Percentiles rank a stretch among this genome's conserved stretches.
Conservation (phyloP, 148 eudicot genomes). For the Vaccinium myrtillus region DNA sequence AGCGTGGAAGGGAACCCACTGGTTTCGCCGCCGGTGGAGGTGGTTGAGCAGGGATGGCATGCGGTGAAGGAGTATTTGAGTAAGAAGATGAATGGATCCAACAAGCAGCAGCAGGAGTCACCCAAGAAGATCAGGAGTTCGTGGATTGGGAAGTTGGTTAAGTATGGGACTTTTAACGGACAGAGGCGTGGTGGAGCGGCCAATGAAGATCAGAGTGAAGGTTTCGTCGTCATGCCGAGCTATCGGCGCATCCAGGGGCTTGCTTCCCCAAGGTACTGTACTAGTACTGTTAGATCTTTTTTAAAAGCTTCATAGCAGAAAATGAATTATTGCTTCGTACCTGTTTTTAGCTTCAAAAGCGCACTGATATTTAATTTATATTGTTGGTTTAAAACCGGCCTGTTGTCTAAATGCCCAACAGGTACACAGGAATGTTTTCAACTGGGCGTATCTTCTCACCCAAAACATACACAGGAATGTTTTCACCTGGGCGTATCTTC, state of each 20-base stretch:
- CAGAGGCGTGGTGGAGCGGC: background rate
- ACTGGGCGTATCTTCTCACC: conserved; percentile 58
- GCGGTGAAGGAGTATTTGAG: conserved; percentile 55
- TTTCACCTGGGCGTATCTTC: conserved; percentile 62
- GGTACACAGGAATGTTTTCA: conserved; percentile 47
- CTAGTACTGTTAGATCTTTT: too few relatives aligned
- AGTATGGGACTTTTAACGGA: conserved; percentile 46
- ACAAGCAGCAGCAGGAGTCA: conserved; percentile 15
- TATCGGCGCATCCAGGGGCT: conserved; percentile 43
- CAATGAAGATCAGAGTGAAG: conserved; percentile 27
- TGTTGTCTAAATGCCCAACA: too few relatives aligned
- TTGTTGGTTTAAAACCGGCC: too few relatives aligned
- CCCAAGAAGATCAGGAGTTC: conserved; percentile 40
- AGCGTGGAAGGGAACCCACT: conserved; percentile 72
- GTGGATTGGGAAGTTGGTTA: conserved; percentile 56
- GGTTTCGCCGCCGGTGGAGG: conserved; percentile 61
- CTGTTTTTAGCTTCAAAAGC: background rate
- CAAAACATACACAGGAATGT: conserved; percentile 37
- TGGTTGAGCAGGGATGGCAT: conserved; percentile 54
- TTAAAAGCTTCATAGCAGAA: too few relatives aligned
- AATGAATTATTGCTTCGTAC: background rate
- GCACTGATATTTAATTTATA: too few relatives aligned
- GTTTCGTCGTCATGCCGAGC: conserved; percentile 20
- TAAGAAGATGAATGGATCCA: conserved; percentile 49
- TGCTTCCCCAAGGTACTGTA: conserved; percentile 52